phyloP scores from a whole-genome alignment of 371 early-diverging fungal species.

The Circinella minor region DNA sequence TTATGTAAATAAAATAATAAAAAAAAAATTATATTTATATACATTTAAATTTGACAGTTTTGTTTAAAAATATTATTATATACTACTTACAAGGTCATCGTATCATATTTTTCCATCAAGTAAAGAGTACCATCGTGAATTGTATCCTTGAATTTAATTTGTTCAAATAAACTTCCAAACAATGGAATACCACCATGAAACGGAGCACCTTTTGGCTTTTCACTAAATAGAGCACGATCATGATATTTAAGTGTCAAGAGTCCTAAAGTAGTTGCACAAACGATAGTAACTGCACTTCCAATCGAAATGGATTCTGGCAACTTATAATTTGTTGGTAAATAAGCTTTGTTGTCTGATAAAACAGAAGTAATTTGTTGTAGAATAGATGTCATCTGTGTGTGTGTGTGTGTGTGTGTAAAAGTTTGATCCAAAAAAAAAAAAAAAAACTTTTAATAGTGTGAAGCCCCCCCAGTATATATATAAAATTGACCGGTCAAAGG shows the following conservation, averaged over 20 bases:
- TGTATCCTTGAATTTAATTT: slow-evolving; percentile 17
- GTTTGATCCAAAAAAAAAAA: too few relatives aligned
- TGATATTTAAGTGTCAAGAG: slow-evolving; percentile 27
- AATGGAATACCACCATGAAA: slow-evolving; percentile 26
- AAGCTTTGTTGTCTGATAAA: neutral
- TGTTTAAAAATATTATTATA: too few relatives aligned
- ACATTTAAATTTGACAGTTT: too few relatives aligned
- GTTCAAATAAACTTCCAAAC: slow-evolving; percentile 24
- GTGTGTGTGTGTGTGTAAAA: too few relatives aligned
- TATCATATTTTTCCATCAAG: slow-evolving; percentile 17
- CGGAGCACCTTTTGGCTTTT: slow-evolving; percentile 18
- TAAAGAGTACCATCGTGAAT: slow-evolving; percentile 27
- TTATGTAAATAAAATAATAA: slow-evolving; percentile 20
- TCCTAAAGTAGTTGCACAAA: slow-evolving; percentile 26
- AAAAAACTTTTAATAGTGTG: too few relatives aligned
- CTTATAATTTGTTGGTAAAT: neutral
- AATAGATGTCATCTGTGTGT: too few relatives aligned
- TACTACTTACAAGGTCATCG: slow-evolving; percentile 21
- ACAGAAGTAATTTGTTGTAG: too few relatives aligned
- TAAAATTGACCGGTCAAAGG: too few relatives aligned
- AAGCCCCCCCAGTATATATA: too few relatives aligned
- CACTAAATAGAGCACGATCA: slow-evolving; percentile 35
- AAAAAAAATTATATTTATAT: neutral
- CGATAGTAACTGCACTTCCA: slow-evolving; percentile 1
- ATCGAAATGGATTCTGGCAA: neutral